These are phyloP conservation scores for Lenwebbia sp. DNA, from an alignment of 345 rosid genomes.

Conservation along the genomic window DNA sequence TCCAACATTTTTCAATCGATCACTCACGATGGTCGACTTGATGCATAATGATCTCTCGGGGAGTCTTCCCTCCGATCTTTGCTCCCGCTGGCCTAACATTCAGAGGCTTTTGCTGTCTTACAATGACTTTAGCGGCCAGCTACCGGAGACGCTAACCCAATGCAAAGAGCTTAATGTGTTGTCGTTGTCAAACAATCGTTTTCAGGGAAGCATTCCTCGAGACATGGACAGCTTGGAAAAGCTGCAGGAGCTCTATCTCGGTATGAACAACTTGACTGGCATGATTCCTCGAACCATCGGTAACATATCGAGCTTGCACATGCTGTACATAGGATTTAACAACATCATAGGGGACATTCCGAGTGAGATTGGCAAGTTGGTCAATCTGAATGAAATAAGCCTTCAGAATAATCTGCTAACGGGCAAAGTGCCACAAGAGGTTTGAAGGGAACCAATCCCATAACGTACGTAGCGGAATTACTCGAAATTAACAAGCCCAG, in stretches of 20 bases:
- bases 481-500: too few relatives aligned
- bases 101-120: not conserved
- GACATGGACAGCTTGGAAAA: not conserved
- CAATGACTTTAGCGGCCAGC: not conserved
- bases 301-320: not conserved
- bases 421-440: not conserved
- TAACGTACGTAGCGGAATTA: too few relatives aligned
- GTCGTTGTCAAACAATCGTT: not conserved
- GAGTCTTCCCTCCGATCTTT: not conserved
- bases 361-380: not conserved
- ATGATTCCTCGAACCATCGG: not conserved
- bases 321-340: not conserved
- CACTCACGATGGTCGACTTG: not conserved
- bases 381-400: not conserved
- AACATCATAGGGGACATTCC: not conserved
- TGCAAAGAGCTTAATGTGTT: not conserved
- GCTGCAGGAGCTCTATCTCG: not conserved
- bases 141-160: not conserved
- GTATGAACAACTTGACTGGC: not conserved
- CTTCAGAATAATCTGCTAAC: not conserved
- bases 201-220: not conserved
- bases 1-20: not conserved
- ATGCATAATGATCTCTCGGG: not conserved
- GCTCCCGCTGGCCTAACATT: not conserved
- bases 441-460: too few relatives aligned